Percentiles rank a stretch among this genome's conserved stretches.
Evolutionary conservation across 208 protist genomes (phyloP).

Genomic region (Trichomonas tenax): DNA sequence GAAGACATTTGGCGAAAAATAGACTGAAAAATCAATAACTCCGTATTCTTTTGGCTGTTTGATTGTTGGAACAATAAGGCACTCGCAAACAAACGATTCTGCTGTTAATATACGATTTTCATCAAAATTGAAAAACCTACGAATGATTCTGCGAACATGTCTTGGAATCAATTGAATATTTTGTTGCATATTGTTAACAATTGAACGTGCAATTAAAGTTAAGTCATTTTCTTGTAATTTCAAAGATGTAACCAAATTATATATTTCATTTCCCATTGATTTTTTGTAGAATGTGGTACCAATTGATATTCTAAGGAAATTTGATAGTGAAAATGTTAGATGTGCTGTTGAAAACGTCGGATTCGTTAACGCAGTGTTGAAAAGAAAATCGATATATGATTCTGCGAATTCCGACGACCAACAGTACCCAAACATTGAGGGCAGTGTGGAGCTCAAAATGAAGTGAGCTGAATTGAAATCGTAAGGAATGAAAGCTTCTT

Average conservation of each 20-base stretch:
- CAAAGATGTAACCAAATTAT: not conserved
- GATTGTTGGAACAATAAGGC: not conserved
- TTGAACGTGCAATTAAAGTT: not conserved
- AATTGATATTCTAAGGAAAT: not conserved
- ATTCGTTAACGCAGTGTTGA: not conserved
- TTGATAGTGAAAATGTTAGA: not conserved
- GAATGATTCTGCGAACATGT: not conserved
- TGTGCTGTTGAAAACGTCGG: not conserved
- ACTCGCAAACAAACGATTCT: not conserved
- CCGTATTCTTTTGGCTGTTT: not conserved
- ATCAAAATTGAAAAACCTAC: not conserved
- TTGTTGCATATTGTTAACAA: not conserved
- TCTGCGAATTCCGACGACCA: not conserved
- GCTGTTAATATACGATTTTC: not conserved
- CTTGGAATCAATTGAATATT: not conserved
- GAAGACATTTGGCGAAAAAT: not conserved
- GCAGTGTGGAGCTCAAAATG: not conserved
- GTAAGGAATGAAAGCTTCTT: not conserved
- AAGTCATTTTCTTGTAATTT: not conserved
- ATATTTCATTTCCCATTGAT: not conserved
- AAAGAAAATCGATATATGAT: conserved; percentile 3
- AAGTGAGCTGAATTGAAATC: not conserved
- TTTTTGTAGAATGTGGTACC: not conserved
- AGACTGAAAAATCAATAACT: not conserved
- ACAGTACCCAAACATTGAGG: not conserved